phyloP scores from a whole-genome alignment of 2,329 filamentous ascomycete genomes.

The Fusarium sp. region DNA sequence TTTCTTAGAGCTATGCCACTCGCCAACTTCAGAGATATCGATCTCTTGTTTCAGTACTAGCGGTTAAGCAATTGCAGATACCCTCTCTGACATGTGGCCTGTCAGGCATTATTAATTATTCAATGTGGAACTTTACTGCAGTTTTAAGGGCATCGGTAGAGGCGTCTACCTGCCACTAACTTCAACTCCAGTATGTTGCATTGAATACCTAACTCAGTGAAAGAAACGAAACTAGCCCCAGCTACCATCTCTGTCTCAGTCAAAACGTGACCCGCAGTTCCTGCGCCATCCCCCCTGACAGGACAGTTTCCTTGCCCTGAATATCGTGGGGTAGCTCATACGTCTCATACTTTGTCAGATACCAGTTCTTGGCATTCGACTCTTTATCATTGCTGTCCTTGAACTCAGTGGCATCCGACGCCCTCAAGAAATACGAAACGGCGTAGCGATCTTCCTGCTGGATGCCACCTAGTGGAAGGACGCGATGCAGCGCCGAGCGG shows the following conservation, averaged over 20 bases:
- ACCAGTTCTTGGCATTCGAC: conserved; percentile 17
- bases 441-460: conserved; percentile 18
- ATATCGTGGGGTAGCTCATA: conserved; percentile 11
- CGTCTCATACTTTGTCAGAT: conserved; percentile 17
- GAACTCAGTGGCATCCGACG: conserved; percentile 15
- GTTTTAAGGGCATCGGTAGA: not conserved
- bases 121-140: not conserved
- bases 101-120: too few relatives aligned
- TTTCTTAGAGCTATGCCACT: too few relatives aligned
- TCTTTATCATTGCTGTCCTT: conserved; percentile 20
- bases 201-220: not conserved
- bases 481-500: conserved; percentile 12
- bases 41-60: too few relatives aligned
- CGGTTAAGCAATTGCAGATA: not conserved
- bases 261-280: conserved; percentile 1
- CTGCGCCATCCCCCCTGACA: conserved; percentile 19
- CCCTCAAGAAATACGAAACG: conserved; percentile 19
- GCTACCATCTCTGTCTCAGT: not conserved
- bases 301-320: conserved; percentile 5
- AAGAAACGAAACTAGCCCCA: not conserved
- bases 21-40: too few relatives aligned
- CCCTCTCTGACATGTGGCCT: too few relatives aligned
- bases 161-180: not conserved
- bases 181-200: not conserved
- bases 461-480: conserved; percentile 8